Evolutionary conservation across 345 rosid species (phyloP).

Genomic region (Boechera retrofracta): DNA sequence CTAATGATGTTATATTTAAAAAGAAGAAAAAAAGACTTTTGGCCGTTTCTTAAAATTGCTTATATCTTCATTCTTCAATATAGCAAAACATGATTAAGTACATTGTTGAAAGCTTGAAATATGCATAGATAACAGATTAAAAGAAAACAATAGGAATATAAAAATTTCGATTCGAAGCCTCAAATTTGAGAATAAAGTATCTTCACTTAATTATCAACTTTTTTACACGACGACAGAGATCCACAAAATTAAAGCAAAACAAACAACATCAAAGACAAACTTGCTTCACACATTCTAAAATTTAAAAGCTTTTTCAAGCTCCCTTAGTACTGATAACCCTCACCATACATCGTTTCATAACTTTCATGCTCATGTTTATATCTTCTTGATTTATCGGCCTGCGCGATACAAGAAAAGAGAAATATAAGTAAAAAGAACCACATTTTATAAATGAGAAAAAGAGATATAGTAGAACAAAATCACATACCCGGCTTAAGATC

Average conservation of each 20-base stretch:
- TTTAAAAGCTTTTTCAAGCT: slow-evolving; percentile 15
- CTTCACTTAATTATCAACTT: not conserved
- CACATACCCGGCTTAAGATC: slow-evolving; percentile 66
- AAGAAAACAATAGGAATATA: not conserved
- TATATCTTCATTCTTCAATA: not conserved
- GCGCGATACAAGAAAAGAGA: slow-evolving; percentile 10
- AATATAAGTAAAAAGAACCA: not conserved
- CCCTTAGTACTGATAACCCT: slow-evolving; percentile 31
- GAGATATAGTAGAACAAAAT: not conserved
- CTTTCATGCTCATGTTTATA: slow-evolving; percentile 14
- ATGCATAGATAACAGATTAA: not conserved
- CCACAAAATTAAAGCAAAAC: not conserved
- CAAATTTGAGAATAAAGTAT: slow-evolving; percentile 8
- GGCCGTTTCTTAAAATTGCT: not conserved
- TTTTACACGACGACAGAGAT: slow-evolving; percentile 31
- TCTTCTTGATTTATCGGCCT: slow-evolving; percentile 73
- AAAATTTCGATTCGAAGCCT: not conserved
- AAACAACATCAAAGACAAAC: slow-evolving; percentile 34
- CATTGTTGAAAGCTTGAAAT: slow-evolving; percentile 9
- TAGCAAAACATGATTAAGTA: slow-evolving; percentile 2
- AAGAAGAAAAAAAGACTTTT: not conserved
- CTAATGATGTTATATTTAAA: not conserved
- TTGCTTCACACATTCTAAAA: slow-evolving; percentile 37
- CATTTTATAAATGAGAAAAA: slow-evolving; percentile 10
- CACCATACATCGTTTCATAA: slow-evolving; percentile 37